Conservation (phyloP, 345 rosid species). For the Crucihimalaya himalaica region DNA sequence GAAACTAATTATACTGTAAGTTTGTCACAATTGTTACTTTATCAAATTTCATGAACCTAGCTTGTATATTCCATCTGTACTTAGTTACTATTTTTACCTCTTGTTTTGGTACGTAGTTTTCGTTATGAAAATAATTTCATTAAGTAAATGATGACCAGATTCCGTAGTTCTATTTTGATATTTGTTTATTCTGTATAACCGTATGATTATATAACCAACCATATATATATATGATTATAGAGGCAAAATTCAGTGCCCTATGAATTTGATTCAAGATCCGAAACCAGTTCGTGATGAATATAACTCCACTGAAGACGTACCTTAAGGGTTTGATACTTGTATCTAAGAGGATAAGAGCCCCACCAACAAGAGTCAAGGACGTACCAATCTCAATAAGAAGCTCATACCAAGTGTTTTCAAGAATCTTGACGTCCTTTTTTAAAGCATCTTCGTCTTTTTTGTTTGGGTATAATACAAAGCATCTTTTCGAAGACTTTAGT, state of each 20-base stretch:
- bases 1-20: slow-evolving; percentile 10
- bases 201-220: background rate
- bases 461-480: background rate
- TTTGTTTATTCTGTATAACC: background rate
- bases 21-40: slow-evolving; percentile 16
- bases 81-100: background rate
- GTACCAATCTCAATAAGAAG: slow-evolving; percentile 7
- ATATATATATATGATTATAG: background rate
- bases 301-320: background rate
- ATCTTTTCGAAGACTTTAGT: background rate
- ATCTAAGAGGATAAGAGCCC: background rate
- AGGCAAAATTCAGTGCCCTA: background rate
- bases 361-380: background rate
- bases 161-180: background rate
- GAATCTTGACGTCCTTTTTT: slow-evolving; percentile 6
- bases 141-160: background rate
- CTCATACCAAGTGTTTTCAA: slow-evolving; percentile 15
- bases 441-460: background rate
- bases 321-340: background rate
- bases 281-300: background rate
- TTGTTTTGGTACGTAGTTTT: background rate
- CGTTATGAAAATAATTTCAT: background rate
- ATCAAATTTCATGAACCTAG: slow-evolving; percentile 1
- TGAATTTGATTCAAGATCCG: background rate
- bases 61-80: background rate